Conservation (phyloP, 768 basidiomycete species). For the Hericium coralloides region DNA sequence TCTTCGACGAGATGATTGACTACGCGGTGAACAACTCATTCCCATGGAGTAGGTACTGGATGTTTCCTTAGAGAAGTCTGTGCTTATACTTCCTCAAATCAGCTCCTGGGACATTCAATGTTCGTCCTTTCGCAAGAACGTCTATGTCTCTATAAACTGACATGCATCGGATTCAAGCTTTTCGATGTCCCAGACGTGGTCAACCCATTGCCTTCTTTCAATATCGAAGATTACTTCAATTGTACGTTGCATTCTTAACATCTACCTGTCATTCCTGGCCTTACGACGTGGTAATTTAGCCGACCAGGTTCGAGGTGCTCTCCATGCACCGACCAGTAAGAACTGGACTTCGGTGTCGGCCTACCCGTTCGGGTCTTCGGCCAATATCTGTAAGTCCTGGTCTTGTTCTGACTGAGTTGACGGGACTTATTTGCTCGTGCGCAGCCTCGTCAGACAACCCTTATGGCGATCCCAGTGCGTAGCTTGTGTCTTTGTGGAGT, state of each 20-base stretch:
- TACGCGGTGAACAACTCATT: constrained; percentile 66
- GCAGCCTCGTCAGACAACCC: constrained; percentile 5
- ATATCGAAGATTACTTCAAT: constrained; percentile 54
- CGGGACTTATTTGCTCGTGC: not conserved
- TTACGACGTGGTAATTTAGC: constrained; percentile 26
- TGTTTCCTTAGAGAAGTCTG: not conserved
- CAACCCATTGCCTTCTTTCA: constrained; percentile 38
- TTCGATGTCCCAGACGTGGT: constrained; percentile 25
- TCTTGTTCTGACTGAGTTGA: not conserved
- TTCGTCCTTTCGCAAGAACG: not conserved
- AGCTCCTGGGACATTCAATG: constrained; percentile 7
- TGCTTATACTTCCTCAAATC: not conserved
- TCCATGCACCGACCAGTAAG: constrained; percentile 61
- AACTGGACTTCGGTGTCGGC: constrained; percentile 25
- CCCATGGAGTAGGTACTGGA: constrained; percentile 36
- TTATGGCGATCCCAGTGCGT: constrained; percentile 10
- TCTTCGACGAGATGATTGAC: constrained; percentile 58
- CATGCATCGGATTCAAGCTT: constrained; percentile 6
- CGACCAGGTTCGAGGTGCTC: constrained; percentile 42
- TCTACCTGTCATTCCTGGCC: not conserved
- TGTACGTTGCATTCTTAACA: constrained; percentile 27
- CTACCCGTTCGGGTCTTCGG: constrained; percentile 7
- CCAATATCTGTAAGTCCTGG: constrained; percentile 3
- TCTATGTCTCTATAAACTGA: not conserved
- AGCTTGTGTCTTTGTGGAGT: not conserved